These are phyloP conservation scores for Pouteria glomerata DNA, from an alignment of 148 eudicot species.

Conservation along the genomic window DNA sequence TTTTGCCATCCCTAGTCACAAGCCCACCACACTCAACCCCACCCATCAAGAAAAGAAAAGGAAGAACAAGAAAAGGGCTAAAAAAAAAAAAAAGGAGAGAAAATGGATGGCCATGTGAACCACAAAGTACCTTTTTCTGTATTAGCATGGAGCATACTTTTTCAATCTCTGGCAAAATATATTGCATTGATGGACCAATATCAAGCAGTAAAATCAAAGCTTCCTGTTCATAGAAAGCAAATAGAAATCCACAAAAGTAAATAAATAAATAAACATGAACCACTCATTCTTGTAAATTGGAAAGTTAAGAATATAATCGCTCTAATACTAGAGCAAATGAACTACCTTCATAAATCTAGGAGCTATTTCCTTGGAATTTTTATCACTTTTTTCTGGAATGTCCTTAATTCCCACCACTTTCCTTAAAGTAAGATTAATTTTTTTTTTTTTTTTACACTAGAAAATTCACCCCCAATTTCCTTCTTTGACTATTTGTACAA, in stretches of 20 bases:
- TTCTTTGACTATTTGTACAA: not conserved
- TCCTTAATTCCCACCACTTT: not conserved
- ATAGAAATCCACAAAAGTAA: not conserved
- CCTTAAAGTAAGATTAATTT: no score
- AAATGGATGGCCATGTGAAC: not conserved
- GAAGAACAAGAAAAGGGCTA: not conserved
- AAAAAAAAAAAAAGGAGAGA: constrained; percentile 9
- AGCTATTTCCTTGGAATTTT: not conserved
- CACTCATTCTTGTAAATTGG: not conserved
- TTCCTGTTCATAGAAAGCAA: constrained; percentile 43
- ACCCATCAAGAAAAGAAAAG: not conserved
- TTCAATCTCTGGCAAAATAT: constrained; percentile 68
- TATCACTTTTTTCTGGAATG: not conserved
- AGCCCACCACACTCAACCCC: not conserved
- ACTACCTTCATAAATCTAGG: not conserved
- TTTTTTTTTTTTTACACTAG: not conserved
- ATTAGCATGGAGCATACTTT: constrained; percentile 79
- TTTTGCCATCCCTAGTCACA: no score
- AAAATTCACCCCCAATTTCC: not conserved
- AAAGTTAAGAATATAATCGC: not conserved
- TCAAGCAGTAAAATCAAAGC: constrained; percentile 73
- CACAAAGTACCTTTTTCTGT: constrained; percentile 77
- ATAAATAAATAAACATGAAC: not conserved
- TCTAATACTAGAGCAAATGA: not conserved
- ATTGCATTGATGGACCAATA: constrained; percentile 87